Evolutionary conservation across 1,284 basidiomycete species (phyloP).

Genomic region (Fomes fomentarius): DNA sequence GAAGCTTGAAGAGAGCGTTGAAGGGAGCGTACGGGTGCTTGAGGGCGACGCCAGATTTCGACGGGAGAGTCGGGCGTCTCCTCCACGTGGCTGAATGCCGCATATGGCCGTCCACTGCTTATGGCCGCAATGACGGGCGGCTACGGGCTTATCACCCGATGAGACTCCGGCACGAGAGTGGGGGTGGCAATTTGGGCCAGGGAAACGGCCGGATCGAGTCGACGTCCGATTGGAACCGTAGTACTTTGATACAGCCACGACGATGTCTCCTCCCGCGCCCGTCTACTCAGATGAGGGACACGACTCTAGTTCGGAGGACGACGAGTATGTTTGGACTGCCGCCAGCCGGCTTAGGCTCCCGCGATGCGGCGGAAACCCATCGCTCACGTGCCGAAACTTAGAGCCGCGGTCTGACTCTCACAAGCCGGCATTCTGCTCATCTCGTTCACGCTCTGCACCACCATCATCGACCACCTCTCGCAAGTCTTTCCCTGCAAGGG

Average conservation of each 20-base stretch:
- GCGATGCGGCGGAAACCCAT: constrained; percentile 25
- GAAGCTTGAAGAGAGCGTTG: constrained; percentile 36
- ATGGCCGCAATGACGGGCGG: constrained; percentile 10
- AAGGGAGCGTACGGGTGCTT: constrained; percentile 19
- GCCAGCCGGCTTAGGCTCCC: constrained; percentile 28
- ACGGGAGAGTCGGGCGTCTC: constrained; percentile 12
- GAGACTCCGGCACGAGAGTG: constrained; percentile 7
- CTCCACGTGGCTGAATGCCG: constrained; percentile 18
- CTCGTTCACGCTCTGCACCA: constrained; percentile 36
- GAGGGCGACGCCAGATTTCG: constrained; percentile 12
- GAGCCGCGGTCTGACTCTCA: constrained; percentile 25
- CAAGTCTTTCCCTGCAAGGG: constrained; percentile 18
- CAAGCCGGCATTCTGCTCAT: constrained; percentile 29
- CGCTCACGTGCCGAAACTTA: constrained; percentile 25
- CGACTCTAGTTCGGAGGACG: constrained; percentile 34
- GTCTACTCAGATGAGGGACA: constrained; percentile 25
- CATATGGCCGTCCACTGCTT: constrained; percentile 1
- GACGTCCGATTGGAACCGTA: constrained; percentile 12
- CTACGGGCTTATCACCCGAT: constrained; percentile 14
- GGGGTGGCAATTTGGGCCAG: constrained; percentile 15
- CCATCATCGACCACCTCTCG: constrained; percentile 30
- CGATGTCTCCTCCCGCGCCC: constrained; percentile 19
- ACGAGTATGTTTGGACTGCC: constrained; percentile 34
- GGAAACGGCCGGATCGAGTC: constrained; percentile 14
- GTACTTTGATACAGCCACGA: constrained; percentile 12